Base-by-base conservation (phyloP, 805 yeast species). In the Metschnikowia kunwiensis region DNA sequence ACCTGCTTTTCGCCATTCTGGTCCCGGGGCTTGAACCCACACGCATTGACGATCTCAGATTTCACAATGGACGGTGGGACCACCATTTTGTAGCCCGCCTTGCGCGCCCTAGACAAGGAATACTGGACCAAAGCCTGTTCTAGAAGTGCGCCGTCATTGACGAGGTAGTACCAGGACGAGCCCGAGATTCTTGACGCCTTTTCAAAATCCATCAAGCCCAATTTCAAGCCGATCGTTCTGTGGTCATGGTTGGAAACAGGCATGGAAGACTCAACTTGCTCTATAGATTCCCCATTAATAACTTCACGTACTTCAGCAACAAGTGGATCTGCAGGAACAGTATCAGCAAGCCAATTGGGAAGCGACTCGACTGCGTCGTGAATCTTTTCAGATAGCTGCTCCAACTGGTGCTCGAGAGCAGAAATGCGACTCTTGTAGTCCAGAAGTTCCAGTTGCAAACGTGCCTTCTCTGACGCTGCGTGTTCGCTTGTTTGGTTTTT, bases 11-110 rank as follows among this genome's bases (percentile, higher is more conserved):
- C 97, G 42, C 80, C 78, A 47, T 84, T 83, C 49, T 79, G 81
- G 53, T 93, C 97, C 42, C 95, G 76, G 9, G 98, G 98, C 53
- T 82, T 79, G 64, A 89, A 93, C 0, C 98, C 98, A 66, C 98
- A 93, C 0, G 96, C 96, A 46, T 72, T 67, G 0, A 89, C 78
- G 5, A 86, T 67, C 44, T 85, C 94, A 13, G 78, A 66, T 47
- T 83, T 77, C 2, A 89, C 95, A 11, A 93, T 76, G 0, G 94
- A 76, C 2, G 98, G 98, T 0, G 97, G 97, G 8, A 77, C 58
- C 7, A 81, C 77, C 73, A 82, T 74, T 22, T 60, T 59, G 61
- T 85, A 93, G 0, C 95, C 95, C 7, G 67, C 54, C 30, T 61
- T 50, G 29, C 86, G 65, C 3, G 96, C 96, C 36, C 68, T 60